Evolutionary conservation across 805 yeast species (phyloP).

Genomic region (Peterozyma toletana): DNA sequence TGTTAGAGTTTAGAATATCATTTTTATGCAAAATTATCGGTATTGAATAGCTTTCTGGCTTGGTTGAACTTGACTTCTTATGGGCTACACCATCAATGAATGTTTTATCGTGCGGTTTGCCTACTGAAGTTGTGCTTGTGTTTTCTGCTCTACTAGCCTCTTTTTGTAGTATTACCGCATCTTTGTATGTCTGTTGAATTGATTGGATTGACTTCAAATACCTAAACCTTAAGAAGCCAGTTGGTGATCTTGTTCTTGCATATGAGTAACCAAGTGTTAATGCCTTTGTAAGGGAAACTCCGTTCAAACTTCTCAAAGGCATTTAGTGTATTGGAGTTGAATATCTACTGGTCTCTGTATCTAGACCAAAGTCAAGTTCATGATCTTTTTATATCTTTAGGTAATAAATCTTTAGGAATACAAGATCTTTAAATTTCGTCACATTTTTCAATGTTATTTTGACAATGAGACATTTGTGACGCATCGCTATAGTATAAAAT

Average conservation of each 20-base stretch:
- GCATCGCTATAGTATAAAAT: too few species aligned
- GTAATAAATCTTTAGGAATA: too few species aligned
- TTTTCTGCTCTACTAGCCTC: neutral
- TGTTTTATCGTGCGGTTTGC: too few species aligned
- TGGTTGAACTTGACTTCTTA: neutral
- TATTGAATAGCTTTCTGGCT: neutral
- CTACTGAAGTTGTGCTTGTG: too few species aligned
- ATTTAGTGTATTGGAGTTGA: too few species aligned
- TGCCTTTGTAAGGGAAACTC: neutral
- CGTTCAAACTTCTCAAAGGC: too few species aligned
- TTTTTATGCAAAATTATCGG: slow-evolving; percentile 6
- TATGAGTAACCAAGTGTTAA: slow-evolving; percentile 4
- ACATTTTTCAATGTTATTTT: too few species aligned
- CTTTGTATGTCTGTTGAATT: slow-evolving; percentile 3
- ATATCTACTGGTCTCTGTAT: too few species aligned
- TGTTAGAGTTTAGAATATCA: slow-evolving; percentile 1
- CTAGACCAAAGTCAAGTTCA: too few species aligned
- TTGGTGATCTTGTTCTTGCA: slow-evolving; percentile 1
- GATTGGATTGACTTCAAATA: neutral
- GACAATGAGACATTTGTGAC: too few species aligned
- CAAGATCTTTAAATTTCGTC: too few species aligned
- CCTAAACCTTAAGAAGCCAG: neutral
- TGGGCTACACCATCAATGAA: neutral
- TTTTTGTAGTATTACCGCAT: slow-evolving; percentile 4
- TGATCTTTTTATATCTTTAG: too few species aligned